A percentile compares a stretch with the other conserved stretches of the same genome.
These are phyloP conservation scores for Cydonia oblonga DNA, from an alignment of 331 rosid species.

Conservation along the genomic window DNA sequence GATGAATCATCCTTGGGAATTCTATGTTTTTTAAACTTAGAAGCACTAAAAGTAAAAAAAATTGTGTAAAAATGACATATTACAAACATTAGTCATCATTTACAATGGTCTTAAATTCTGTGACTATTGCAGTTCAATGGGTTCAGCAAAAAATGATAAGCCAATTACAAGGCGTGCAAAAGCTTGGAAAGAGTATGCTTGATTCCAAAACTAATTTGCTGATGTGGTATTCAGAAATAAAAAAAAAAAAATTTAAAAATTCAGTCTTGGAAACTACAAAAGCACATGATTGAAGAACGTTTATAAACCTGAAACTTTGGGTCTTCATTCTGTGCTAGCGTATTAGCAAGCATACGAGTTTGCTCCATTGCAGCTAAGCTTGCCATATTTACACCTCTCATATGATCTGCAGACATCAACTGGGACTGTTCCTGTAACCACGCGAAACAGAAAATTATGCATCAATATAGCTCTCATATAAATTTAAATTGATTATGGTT, in stretches of 20 bases:
- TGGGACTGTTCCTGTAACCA: constrained; percentile 49
- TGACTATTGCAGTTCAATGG: neutral
- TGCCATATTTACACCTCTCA: constrained; percentile 52
- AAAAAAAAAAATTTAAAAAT: neutral
- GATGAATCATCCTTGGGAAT: neutral
- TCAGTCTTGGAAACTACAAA: neutral
- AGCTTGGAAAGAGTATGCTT: neutral
- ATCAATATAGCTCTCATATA: neutral
- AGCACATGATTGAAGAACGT: neutral
- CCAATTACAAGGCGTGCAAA: neutral
- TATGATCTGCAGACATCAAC: constrained; percentile 63
- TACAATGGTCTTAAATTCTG: no score
- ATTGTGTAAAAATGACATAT: neutral
- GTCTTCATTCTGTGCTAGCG: constrained; percentile 76
- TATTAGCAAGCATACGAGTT: constrained; percentile 91
- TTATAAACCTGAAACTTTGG: constrained; percentile 90
- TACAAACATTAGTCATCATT: neutral
- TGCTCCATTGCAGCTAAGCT: constrained; percentile 85
- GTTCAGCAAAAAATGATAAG: neutral
- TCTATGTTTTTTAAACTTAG: neutral
- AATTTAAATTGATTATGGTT: neutral
- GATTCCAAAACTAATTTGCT: neutral
- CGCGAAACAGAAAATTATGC: neutral
- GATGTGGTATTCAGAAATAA: neutral
- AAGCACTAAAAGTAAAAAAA: neutral